Conservation (phyloP, 2,329 filamentous ascomycete genomes). For the Aspergillus novofumigatus region DNA sequence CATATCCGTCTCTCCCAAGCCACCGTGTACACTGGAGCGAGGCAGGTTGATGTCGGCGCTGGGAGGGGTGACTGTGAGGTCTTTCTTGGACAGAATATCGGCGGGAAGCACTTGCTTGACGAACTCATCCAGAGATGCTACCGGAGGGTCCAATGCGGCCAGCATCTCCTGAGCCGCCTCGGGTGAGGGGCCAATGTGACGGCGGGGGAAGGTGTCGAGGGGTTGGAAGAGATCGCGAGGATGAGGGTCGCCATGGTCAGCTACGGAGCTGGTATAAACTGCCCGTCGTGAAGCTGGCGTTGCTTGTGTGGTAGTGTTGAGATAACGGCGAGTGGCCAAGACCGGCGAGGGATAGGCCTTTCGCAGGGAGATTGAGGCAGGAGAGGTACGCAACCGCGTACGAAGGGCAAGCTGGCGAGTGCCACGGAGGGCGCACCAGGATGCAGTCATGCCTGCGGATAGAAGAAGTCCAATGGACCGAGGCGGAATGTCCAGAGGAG, state of each 20-base stretch:
- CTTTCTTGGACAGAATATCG: conserved; percentile 67
- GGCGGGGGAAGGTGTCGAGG: conserved; percentile 63
- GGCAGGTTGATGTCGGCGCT: conserved; percentile 40
- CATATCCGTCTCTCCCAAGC: conserved; percentile 46
- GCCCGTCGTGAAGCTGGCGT: conserved; percentile 23
- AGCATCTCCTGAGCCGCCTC: conserved; percentile 73
- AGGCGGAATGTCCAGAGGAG: not conserved
- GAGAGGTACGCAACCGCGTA: conserved; percentile 22
- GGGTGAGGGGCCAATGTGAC: conserved; percentile 81
- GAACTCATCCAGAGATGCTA: conserved; percentile 72
- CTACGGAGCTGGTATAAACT: conserved; percentile 87
- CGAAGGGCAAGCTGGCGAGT: conserved; percentile 34
- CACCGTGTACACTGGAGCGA: conserved; percentile 35
- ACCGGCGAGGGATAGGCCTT: conserved; percentile 26
- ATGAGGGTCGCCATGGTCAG: conserved; percentile 64
- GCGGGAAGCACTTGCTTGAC: conserved; percentile 77
- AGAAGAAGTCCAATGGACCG: not conserved
- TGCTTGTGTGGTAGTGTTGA: conserved; percentile 26
- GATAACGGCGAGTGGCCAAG: conserved; percentile 25
- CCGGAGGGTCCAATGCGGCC: conserved; percentile 69
- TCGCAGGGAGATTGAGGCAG: conserved; percentile 19
- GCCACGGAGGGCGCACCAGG: conserved; percentile 32
- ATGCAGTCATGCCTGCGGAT: conserved; percentile 27
- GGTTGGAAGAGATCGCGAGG: conserved; percentile 42
- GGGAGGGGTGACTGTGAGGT: conserved; percentile 55